Base-by-base conservation (phyloP, 2,329 filamentous ascomycete species). In the Plectosphaerella plurivora region DNA sequence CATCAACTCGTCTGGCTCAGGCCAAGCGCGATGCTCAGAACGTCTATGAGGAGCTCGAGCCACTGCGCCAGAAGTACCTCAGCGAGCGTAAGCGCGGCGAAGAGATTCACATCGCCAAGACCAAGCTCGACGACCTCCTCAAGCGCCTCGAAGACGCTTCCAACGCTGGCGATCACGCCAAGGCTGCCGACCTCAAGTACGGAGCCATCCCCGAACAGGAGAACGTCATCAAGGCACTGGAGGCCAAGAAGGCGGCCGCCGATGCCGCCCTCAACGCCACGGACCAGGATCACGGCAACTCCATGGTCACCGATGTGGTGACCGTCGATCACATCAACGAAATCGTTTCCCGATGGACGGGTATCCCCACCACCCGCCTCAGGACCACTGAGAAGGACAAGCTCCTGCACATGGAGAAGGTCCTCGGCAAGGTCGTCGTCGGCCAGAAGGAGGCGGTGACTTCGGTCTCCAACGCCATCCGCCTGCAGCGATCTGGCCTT, bases 261-360 rank as follows among this genome's bases (percentile, higher is more conserved):
- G 94, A 97, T 67, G 87, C 85, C 10, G 82, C 81, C 14, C 73
- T 86, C n/a, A 84, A 76, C 61, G 73, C 75, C 6, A 68, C 66
- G 10, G 74, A 73, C 28, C 72, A 74, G 25, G 89, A 88, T 36
- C 71, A 77, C 4, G 82, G 82, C 51, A 83, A 85, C 50, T 83
- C 89, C 22, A 86, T 97, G 68, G 82, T 97, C 51, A 95, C 92
- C 3, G 94, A 99, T 66, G 83, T 94, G 46, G 94, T 99, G 59
- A 94, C 94, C 6, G 91, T 92, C 11, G 94, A 99, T 59, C 92
- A 99, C 70, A 99, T 99, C 79, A 97, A 99, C 68, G 93, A 97
- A 66, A 99, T 99, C 56, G 94, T 99, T 50, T 88, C 89, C 51
- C 87, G 91, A 55, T 97, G 92, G 90, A 99, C 94, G n/a, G 94